Base-by-base conservation (phyloP, 139 green algal genomes). In the Diplosphaera chodatii region DNA sequence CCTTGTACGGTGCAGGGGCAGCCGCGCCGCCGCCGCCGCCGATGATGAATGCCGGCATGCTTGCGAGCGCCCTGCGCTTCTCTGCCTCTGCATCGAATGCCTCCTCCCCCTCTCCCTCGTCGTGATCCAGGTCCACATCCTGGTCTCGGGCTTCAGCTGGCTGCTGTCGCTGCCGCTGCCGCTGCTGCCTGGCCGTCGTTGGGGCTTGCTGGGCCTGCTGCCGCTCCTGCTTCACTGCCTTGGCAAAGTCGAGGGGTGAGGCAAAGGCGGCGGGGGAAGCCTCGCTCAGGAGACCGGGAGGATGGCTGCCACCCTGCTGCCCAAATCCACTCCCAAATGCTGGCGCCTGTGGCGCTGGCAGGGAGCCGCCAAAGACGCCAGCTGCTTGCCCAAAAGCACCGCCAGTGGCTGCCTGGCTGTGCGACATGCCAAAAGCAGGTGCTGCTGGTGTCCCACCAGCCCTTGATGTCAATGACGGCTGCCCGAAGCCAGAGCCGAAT, bases 21-120 rank as follows among this genome's bases (percentile, higher is more conserved):
- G 37, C 69, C 13, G 69, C 69, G 29, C 31, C 73, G 27, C 32
- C 62, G 23, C 72, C 63, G 34, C 37, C 31, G 32, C 34, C 64
- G 37, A 75, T 75, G 10, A n/a, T 34, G 76, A 84, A 82, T 15
- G 34, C 55, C 30, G 78, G 78, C 75, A 79, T 75, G 31, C 32
- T 37, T n/a, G 69, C 66, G 21, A 84, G 74, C n/a, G 78, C 78
- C 1, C 30, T 67, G 1, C 28, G 33, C 40, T 81, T 82, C 63
- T 68, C 78, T 28, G 70, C 74, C 29, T 77, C 69, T 0, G 68
- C 55, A 13, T 79, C 74, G 22, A 70, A 63, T 10, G 28, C 41
- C 21, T 71, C 74, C 23, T 69, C 31, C 28, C n/a, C n/a, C n/a
- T 77, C 62, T 32, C 67, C 64, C 33, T 55, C 22, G 4, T 30